These are phyloP conservation scores for Corylus americana DNA, from an alignment of 306 rosid species.

Conservation along the genomic window DNA sequence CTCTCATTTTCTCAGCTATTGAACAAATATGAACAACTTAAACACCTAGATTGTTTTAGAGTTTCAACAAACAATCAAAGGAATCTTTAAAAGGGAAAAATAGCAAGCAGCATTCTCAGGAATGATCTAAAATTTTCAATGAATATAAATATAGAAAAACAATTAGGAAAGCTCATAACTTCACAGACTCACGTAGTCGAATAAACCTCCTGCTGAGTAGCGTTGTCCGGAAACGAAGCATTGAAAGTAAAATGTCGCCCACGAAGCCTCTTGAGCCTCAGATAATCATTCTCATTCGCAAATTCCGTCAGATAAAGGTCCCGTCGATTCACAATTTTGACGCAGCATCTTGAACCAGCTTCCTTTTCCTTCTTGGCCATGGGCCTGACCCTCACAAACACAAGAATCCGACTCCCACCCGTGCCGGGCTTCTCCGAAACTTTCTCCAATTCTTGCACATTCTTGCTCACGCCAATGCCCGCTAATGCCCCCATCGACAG, in stretches of 20 bases:
- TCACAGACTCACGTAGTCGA: constrained; percentile 71
- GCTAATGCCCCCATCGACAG: constrained; percentile 49
- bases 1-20: too few relatives aligned
- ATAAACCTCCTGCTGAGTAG: constrained; percentile 80
- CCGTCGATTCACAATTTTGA: constrained; percentile 64
- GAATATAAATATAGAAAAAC: not conserved
- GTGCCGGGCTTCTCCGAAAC: constrained; percentile 33
- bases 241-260: constrained; percentile 83
- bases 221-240: constrained; percentile 69
- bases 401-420: constrained; percentile 60
- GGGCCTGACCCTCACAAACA: constrained; percentile 90
- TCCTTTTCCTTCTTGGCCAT: constrained; percentile 85
- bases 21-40: too few relatives aligned
- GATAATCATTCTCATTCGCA: constrained; percentile 71
- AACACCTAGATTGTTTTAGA: not conserved
- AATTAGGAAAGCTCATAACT: constrained; percentile 1
- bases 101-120: not conserved
- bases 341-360: constrained; percentile 71
- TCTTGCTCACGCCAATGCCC: constrained; percentile 9
- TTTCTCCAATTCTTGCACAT: constrained; percentile 42
- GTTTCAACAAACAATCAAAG: not conserved
- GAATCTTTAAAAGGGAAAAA: not conserved
- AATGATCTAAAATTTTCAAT: not conserved
- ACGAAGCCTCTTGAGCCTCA: constrained; percentile 81
- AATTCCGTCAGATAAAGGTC: constrained; percentile 85